Conservation (phyloP, 2,329 filamentous ascomycete species). For the Parascedosporium putredinis region DNA sequence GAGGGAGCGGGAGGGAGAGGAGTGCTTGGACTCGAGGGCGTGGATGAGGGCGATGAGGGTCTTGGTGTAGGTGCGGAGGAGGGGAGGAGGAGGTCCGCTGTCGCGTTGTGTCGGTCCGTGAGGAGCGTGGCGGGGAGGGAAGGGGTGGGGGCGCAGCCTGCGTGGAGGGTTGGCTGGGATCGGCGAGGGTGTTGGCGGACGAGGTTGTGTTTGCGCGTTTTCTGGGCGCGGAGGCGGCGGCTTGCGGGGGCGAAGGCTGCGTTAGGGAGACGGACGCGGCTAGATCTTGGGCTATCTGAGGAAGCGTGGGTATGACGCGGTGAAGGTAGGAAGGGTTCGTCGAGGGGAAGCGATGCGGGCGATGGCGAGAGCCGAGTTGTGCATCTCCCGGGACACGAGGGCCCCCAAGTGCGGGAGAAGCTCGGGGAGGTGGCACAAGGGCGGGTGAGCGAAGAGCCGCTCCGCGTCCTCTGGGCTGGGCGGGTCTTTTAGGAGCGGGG, state of each 20-base stretch:
- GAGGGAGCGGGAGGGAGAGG: conserved; percentile 37
- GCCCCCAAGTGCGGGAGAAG: conserved; percentile 37
- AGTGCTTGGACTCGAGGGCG: conserved; percentile 44
- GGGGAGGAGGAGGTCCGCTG: conserved; percentile 9
- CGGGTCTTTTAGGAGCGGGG: conserved; percentile 30
- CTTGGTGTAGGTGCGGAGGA: conserved; percentile 27
- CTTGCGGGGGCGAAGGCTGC: conserved; percentile 27
- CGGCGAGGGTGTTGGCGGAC: no score
- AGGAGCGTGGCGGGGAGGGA: conserved; percentile 32
- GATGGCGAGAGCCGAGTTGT: conserved; percentile 35
- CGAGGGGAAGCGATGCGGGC: conserved; percentile 34
- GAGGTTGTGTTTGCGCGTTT: no score
- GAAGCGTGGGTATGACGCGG: conserved; percentile 41
- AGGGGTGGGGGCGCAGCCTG: no score
- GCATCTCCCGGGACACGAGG: conserved; percentile 39
- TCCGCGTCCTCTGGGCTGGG: conserved; percentile 23
- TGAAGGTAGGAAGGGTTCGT: conserved; percentile 49
- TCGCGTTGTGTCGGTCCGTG: conserved; percentile 22
- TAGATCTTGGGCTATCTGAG: conserved; percentile 27
- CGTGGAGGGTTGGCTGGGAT: no score
- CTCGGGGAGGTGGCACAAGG: conserved; percentile 34
- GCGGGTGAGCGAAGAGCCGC: conserved; percentile 38
- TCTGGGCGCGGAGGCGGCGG: no score
- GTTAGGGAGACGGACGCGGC: conserved; percentile 21
- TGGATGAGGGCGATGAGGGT: conserved; percentile 34